Evolutionary conservation across 2,329 filamentous ascomycete genomes (phyloP), one percentile per base, ranked within the genome.

Genomic region (Calonectria fujianensis): DNA sequence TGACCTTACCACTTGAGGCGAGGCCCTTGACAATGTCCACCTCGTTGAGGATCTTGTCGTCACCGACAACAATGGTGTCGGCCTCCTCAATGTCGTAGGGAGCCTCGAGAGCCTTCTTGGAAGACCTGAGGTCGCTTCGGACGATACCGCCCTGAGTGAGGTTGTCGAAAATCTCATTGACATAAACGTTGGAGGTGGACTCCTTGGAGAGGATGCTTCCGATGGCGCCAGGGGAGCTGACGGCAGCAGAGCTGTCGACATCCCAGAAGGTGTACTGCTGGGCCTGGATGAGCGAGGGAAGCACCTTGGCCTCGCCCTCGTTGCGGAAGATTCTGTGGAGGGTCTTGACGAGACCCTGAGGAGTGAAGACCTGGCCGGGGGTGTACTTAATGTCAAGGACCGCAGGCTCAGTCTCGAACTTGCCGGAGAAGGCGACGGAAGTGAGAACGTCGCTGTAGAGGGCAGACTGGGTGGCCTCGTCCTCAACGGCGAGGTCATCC

Each of bases 231-330:
- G 95, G 93, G 1, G 95, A 93, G 74, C 88, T 88, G 67, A 90
- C 89, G 67, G 93, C 90, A 1, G 88, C 86, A 35, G 96, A 96
- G 84, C 93, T 91, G 82, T 98, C 96, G 51, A 94, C 84, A 79
- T 98, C 95, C 96, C 96, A 98, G 90, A 99, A 98, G 16, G 93
- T 93, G 87, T 97, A 98, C 85, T 98, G 94, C 84, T 95, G 91
- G 27, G 93, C 92, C 78, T 91, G 88, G 70, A 93, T 85, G 61
- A 89, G 84, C n/a, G 76, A 88, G 72, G 79, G 84, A 75, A 83
- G 83, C 72, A 84, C 81, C 72, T 86, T 86, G 31, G 85, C 82
- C 64, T 86, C 85, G 69, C 86, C 90, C 79, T 94, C 94, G 80
- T 91, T 91, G 82, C 84, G 85, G 73, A 87, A 85, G 76, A 90